Evolutionary conservation across 495 filamentous ascomycete species (phyloP), one percentile per base, ranked within the genome.

Genomic region (Monascus purpureus): DNA sequence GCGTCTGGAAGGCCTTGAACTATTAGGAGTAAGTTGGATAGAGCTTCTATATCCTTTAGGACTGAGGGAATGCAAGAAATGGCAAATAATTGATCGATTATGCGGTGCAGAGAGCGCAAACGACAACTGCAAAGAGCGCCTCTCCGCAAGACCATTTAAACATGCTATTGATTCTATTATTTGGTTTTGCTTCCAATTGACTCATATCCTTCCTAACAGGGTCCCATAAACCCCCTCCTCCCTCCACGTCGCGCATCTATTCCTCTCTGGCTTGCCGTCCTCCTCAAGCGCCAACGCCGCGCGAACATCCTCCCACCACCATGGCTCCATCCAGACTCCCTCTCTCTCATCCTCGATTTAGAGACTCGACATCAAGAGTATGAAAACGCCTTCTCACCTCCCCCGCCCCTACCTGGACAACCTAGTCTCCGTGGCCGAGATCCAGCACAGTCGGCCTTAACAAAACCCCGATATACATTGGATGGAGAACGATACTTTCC

Each of bases 241-340:
- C 90, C 90, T 6, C 87, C 90, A 0, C 77, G 85, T 41, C 76
- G 86, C 43, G 70, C 78, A 36, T 56, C 76, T 17, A 53, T 96
- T 26, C 90, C 90, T 9, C 75, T 96, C 48, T 96, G 92, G 92
- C 80, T 96, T 29, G 90, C 92, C n/a, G 72, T 96, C 30, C 77
- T 95, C 33, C 77, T 97, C 32, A 95, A 97, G 58, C 82, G 85
- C 39, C 92, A 97, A 62, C 74, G 79, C 20, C 77, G 88, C 47
- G 88, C 86, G 50, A 93, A 94, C 59, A 95, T 96, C 52, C 59
- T 86, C 25, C 81, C 90, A 0, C 90, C 90, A 0, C 54, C 80
- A 31, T 97, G 90, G 90, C 73, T 97, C 8, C 70, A 77, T 41
- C 71, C 81, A 0, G 49, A 71, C 17, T 74, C 82, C 17, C 71